phyloP scores from a whole-genome alignment of 2,329 filamentous ascomycete genomes.

The Venturia asperata region DNA sequence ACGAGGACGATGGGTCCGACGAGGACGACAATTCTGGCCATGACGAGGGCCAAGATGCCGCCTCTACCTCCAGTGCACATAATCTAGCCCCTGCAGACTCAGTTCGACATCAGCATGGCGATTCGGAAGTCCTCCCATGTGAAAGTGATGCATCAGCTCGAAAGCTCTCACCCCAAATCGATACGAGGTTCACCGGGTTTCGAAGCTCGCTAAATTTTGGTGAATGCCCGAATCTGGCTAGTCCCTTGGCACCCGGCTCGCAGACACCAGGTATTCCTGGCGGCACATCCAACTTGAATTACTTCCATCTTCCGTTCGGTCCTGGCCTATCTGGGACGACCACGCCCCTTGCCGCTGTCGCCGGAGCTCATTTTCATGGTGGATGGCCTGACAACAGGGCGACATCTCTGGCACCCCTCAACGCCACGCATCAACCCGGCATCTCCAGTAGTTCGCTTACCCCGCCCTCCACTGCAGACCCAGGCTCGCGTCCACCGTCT shows the following conservation, averaged over 20 bases:
- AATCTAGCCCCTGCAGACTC: conserved; percentile 12
- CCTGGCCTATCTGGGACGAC: conserved; percentile 66
- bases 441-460: conserved; percentile 42
- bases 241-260: conserved; percentile 10
- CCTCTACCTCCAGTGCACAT: not conserved
- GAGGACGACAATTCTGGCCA: conserved; percentile 10
- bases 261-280: conserved; percentile 54
- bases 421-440: conserved; percentile 21
- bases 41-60: conserved; percentile 4
- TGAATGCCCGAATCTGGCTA: not conserved
- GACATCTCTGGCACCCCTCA: conserved; percentile 3
- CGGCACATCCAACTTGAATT: conserved; percentile 69
- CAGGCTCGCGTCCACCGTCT: conserved; percentile 39
- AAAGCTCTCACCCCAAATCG: conserved; percentile 40
- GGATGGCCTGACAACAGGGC: conserved; percentile 36
- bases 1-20: conserved; percentile 64
- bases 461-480: conserved; percentile 40
- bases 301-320: conserved; percentile 65
- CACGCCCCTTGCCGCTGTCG: conserved; percentile 72
- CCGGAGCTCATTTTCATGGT: conserved; percentile 57
- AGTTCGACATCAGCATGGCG: not conserved
- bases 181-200: conserved; percentile 15
- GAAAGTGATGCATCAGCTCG: conserved; percentile 15
- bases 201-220: conserved; percentile 14
- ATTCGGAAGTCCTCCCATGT: conserved; percentile 8